Evolutionary conservation across 2,329 filamentous ascomycete genomes (phyloP).

Genomic region (Ramularia collo-cygni): DNA sequence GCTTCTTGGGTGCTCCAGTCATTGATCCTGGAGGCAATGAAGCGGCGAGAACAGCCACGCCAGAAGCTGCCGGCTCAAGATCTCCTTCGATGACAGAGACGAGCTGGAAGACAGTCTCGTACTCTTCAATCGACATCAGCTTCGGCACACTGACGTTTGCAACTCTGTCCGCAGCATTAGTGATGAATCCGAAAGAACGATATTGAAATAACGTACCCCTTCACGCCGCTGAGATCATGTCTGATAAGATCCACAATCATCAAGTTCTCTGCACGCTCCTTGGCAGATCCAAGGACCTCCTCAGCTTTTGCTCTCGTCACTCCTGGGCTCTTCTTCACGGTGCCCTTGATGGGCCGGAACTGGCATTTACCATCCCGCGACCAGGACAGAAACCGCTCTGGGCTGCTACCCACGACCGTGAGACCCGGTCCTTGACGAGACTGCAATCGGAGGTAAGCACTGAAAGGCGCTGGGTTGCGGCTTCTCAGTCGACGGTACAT

Average conservation of each 20-base stretch:
- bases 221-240: slow-evolving; percentile 83
- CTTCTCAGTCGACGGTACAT: slow-evolving; percentile 64
- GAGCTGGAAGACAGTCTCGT: slow-evolving; percentile 85
- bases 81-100: slow-evolving; percentile 77
- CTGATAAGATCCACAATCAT: slow-evolving; percentile 98
- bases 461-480: slow-evolving; percentile 76
- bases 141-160: slow-evolving; percentile 63
- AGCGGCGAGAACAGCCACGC: slow-evolving; percentile 67
- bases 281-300: slow-evolving; percentile 66
- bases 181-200: neutral
- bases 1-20: slow-evolving; percentile 93
- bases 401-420: slow-evolving; percentile 75
- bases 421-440: slow-evolving; percentile 23
- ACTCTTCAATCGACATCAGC: slow-evolving; percentile 82
- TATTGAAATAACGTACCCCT: slow-evolving; percentile 51
- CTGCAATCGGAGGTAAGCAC: slow-evolving; percentile 69
- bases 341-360: slow-evolving; percentile 95
- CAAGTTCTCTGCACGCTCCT: slow-evolving; percentile 90
- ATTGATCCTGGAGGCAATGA: slow-evolving; percentile 86
- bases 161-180: slow-evolving; percentile 11
- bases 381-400: slow-evolving; percentile 80
- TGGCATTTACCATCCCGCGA: slow-evolving; percentile 55
- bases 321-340: slow-evolving; percentile 67
- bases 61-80: slow-evolving; percentile 46
- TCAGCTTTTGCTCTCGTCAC: slow-evolving; percentile 68